Percentiles rank a stretch among this genome's conserved stretches.
Evolutionary conservation across 2,329 filamentous ascomycete genomes (phyloP).

Genomic region (Colletotrichum sp.): DNA sequence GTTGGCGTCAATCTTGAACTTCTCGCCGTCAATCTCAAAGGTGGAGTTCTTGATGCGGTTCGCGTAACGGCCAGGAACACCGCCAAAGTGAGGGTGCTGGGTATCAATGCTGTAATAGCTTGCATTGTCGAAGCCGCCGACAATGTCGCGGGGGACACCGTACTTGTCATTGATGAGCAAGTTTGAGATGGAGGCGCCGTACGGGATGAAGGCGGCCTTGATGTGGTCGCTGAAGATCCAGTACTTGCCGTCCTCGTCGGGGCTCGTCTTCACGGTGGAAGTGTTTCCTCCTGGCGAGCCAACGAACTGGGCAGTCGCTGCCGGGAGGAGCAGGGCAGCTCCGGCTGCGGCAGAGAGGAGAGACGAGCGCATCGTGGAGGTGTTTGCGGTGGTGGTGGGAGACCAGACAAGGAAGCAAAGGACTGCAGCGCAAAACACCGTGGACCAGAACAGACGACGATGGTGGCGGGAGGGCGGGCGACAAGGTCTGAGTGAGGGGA

Average conservation of each 20-base stretch:
- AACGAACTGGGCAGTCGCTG: slow-evolving; percentile 29
- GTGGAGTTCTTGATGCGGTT: slow-evolving; percentile 82
- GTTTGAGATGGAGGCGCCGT: slow-evolving; percentile 76
- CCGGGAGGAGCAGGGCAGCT: slow-evolving; percentile 30
- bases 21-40: slow-evolving; percentile 69
- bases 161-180: slow-evolving; percentile 73
- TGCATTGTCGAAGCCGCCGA: slow-evolving; percentile 79
- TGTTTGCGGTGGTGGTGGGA: not conserved
- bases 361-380: slow-evolving; percentile 16
- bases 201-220: slow-evolving; percentile 72
- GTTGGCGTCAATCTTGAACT: slow-evolving; percentile 66
- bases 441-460: slow-evolving; percentile 5
- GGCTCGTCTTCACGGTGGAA: slow-evolving; percentile 32
- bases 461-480: not conserved
- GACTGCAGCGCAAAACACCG: not conserved
- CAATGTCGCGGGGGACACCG: slow-evolving; percentile 72
- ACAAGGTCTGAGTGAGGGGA: not conserved
- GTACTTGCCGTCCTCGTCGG: slow-evolving; percentile 71
- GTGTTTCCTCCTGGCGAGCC: slow-evolving; percentile 23
- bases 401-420: slow-evolving; percentile 13
- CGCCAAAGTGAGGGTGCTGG: slow-evolving; percentile 73
- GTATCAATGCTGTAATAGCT: slow-evolving; percentile 69
- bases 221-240: slow-evolving; percentile 72
- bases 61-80: slow-evolving; percentile 78
- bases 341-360: slow-evolving; percentile 8